These are phyloP conservation scores for Capsella bursapastoris DNA, from an alignment of 345 rosid species.

Conservation along the genomic window DNA sequence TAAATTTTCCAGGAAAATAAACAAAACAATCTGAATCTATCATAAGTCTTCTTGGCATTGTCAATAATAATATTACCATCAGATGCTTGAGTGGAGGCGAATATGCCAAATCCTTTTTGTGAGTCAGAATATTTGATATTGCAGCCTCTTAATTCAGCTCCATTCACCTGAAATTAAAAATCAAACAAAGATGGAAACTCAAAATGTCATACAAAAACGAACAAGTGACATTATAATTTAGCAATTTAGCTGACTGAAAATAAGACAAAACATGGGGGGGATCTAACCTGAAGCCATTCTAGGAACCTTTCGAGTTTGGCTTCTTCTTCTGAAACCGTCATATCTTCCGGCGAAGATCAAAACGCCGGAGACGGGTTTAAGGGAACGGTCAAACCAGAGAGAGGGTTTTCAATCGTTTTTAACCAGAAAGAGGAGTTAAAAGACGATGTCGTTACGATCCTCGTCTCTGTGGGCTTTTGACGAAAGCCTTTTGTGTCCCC, in stretches of 20 bases:
- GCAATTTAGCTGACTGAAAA: conserved; percentile 4
- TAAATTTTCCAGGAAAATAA: not conserved
- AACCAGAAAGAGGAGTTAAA: not conserved
- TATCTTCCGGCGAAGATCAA: conserved; percentile 14
- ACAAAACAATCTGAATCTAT: not conserved
- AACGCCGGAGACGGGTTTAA: conserved; percentile 5
- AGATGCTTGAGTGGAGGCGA: conserved; percentile 47
- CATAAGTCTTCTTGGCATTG: not conserved
- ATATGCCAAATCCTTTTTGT: conserved; percentile 76
- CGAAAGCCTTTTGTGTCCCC: too few relatives aligned
- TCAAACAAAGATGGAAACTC: not conserved
- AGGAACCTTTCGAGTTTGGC: conserved; percentile 27
- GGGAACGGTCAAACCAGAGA: not conserved
- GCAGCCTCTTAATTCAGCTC: conserved; percentile 76
- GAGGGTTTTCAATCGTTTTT: not conserved
- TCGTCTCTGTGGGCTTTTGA: conserved; percentile 11
- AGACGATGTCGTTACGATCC: not conserved
- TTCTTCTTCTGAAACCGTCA: conserved; percentile 27
- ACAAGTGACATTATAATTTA: too few relatives aligned
- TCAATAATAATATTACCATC: conserved; percentile 46
- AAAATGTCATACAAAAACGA: not conserved
- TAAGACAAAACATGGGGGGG: not conserved
- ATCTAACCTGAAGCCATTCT: conserved; percentile 36
- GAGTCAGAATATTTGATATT: conserved; percentile 59
- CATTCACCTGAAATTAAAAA: conserved; percentile 58